A percentile compares a stretch with the other conserved stretches of the same genome.
Evolutionary conservation across 1,284 basidiomycete genomes (phyloP).

Genomic region (Ustilago trichophora): DNA sequence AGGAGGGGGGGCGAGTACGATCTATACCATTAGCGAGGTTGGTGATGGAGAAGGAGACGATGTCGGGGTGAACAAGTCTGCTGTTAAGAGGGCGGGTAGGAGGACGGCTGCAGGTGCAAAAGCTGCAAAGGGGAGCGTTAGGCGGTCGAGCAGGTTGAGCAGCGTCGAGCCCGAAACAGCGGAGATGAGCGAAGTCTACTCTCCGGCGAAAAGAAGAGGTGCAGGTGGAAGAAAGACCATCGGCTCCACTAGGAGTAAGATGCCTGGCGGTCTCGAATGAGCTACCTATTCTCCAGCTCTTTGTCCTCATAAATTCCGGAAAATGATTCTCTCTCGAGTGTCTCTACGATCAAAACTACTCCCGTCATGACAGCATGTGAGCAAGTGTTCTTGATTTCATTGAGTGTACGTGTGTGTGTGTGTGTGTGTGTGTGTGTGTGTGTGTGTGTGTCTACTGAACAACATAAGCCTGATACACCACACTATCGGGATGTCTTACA

Average conservation of each 20-base stretch:
- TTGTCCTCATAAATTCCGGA: no score
- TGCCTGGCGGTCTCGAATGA: conserved; percentile 40
- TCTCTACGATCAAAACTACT: no score
- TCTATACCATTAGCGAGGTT: conserved; percentile 42
- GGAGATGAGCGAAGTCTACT: conserved; percentile 10
- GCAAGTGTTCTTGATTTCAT: no score
- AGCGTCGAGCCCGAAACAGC: conserved; percentile 26
- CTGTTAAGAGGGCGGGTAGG: no score
- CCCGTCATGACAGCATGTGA: no score
- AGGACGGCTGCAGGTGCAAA: no score
- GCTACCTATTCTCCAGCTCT: no score
- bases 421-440: no score
- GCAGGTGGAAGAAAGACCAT: background rate
- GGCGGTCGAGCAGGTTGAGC: conserved; percentile 34
- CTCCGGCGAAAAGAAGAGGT: conserved; percentile 19
- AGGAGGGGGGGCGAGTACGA: conserved; percentile 30
- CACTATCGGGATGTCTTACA: conserved; percentile 14
- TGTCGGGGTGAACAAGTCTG: no score
- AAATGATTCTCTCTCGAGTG: no score
- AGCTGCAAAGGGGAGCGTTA: no score
- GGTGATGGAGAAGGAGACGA: conserved; percentile 18
- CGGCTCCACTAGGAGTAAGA: conserved; percentile 2
- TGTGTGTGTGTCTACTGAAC: conserved; percentile 13
- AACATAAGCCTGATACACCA: conserved; percentile 38
- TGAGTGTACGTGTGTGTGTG: no score